Conservation (phyloP, 345 rosid genomes). For the Lenwebbia sp. region DNA sequence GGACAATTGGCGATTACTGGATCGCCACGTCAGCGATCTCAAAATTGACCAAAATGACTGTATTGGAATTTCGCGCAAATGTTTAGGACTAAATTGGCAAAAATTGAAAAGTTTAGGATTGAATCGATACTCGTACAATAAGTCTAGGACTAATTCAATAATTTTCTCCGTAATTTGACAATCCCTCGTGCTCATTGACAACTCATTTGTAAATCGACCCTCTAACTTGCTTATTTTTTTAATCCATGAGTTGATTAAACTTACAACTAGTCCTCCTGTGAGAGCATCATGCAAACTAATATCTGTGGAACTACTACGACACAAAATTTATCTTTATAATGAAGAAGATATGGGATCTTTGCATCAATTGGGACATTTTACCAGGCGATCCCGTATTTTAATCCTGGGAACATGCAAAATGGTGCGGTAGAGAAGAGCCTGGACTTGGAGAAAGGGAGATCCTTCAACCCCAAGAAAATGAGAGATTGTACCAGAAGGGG, state of each 20-base stretch:
- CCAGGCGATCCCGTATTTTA: background rate
- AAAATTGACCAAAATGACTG: accelerated
- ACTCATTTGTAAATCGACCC: background rate
- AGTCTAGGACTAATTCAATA: background rate
- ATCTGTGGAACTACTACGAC: background rate
- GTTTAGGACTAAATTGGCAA: background rate
- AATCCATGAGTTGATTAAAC: background rate
- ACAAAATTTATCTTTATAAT: background rate
- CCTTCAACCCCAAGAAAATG: background rate
- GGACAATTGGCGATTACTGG: accelerated
- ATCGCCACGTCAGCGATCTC: accelerated
- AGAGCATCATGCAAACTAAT: background rate
- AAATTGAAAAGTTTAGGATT: background rate
- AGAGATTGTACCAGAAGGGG: background rate
- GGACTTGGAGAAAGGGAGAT: background rate
- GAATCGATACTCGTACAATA: background rate
- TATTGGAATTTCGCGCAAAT: accelerated
- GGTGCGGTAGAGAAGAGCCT: background rate
- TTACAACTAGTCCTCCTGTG: background rate
- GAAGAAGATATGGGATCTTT: background rate
- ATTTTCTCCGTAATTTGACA: background rate
- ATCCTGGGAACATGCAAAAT: background rate
- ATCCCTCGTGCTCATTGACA: background rate
- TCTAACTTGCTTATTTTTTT: background rate
- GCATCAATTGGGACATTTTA: background rate